These are phyloP conservation scores for Ophiostoma montium DNA, from an alignment of 2,329 filamentous ascomycete genomes.

Conservation along the genomic window DNA sequence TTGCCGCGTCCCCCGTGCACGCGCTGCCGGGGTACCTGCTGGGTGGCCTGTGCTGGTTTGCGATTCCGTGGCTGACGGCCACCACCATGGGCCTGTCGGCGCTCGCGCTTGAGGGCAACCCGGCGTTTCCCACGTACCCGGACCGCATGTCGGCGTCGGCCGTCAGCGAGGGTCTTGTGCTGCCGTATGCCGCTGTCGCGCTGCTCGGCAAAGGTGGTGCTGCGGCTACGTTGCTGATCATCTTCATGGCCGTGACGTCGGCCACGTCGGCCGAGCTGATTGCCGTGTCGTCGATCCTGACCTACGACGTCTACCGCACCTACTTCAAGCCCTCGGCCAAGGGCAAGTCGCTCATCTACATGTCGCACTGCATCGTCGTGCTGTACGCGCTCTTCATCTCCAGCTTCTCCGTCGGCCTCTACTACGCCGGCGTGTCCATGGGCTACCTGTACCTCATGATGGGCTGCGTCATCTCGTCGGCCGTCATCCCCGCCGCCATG, in stretches of 20 bases:
- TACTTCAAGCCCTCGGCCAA: conserved; percentile 69
- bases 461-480: conserved; percentile 79
- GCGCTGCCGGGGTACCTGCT: conserved; percentile 81
- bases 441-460: conserved; percentile 65
- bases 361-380: conserved; percentile 60
- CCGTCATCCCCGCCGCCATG: conserved; percentile 69
- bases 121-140: conserved; percentile 57
- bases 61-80: conserved; percentile 79
- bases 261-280: conserved; percentile 75
- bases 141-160: conserved; percentile 58
- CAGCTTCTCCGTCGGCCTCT: conserved; percentile 60
- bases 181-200: conserved; percentile 74
- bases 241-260: conserved; percentile 84
- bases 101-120: conserved; percentile 62
- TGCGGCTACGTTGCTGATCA: conserved; percentile 60
- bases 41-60: conserved; percentile 80
- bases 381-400: conserved; percentile 64
- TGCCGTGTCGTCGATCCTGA: conserved; percentile 75
- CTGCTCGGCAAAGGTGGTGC: conserved; percentile 72
- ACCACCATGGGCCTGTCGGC: conserved; percentile 80
- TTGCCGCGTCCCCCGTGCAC: conserved; percentile 71
- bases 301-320: conserved; percentile 78
- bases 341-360: conserved; percentile 64
- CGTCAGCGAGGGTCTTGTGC: conserved; percentile 67
- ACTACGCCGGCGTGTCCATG: conserved; percentile 66